Evolutionary conservation across 2,329 filamentous ascomycete genomes (phyloP).

Genomic region (Hypoxylon sp.): DNA sequence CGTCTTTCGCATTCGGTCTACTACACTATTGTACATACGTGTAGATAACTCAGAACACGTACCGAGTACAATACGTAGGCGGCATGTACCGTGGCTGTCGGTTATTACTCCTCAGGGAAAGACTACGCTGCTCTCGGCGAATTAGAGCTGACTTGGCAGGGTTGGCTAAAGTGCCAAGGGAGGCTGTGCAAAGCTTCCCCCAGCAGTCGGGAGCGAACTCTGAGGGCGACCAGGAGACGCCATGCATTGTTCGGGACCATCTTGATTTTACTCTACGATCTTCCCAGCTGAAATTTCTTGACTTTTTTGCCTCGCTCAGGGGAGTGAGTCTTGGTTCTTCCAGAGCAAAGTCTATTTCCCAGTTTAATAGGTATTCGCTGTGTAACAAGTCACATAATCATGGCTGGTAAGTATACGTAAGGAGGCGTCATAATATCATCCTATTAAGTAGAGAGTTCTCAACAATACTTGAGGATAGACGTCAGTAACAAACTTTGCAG

Average conservation of each 20-base stretch:
- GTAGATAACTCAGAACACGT: conserved; percentile 9
- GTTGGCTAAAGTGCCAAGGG: conserved; percentile 45
- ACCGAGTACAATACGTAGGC: conserved; percentile 31
- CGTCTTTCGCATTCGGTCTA: neutral
- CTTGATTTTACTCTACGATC: conserved; percentile 17
- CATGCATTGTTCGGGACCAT: conserved; percentile 22
- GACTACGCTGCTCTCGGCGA: conserved; percentile 31
- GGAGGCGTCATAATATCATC: conserved; percentile 24
- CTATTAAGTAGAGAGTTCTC: conserved; percentile 8
- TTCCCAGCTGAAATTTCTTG: conserved; percentile 7
- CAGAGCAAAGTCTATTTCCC: too few species aligned
- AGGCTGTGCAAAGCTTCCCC: conserved; percentile 51
- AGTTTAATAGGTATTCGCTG: neutral
- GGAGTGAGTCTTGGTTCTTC: conserved; percentile 2
- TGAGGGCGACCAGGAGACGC: neutral
- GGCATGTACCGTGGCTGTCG: conserved; percentile 28
- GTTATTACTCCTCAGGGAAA: conserved; percentile 43
- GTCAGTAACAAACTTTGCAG: conserved; percentile 3
- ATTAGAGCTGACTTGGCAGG: conserved; percentile 36
- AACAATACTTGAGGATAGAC: conserved; percentile 1
- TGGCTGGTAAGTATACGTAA: conserved; percentile 13
- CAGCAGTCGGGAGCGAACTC: conserved; percentile 16
- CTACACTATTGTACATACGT: neutral
- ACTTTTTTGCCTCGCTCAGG: conserved; percentile 29
- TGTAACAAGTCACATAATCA: conserved; percentile 18